Percentiles rank a stretch among this genome's conserved stretches.
Conservation (phyloP, 345 rosid genomes). For the Excoecaria cochinchinensis region DNA sequence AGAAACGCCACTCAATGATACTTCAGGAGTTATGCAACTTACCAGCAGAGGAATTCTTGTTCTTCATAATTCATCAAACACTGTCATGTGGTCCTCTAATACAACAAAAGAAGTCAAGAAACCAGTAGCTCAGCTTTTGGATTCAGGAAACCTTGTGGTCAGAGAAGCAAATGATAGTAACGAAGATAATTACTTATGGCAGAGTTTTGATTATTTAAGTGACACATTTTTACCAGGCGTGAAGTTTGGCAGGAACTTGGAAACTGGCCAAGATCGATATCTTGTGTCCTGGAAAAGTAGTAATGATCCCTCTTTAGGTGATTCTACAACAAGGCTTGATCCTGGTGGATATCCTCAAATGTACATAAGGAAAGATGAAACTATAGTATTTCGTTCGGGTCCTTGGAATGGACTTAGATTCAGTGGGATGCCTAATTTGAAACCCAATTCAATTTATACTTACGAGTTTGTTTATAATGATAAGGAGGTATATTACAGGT, state of each 20-base stretch:
- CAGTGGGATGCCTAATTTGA: conserved; percentile 27
- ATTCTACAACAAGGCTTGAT: conserved; percentile 20
- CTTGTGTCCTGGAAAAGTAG: conserved; percentile 22
- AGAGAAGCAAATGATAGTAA: conserved; percentile 17
- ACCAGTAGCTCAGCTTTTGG: conserved; percentile 25
- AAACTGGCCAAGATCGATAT: not conserved
- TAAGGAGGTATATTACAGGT: conserved; percentile 20
- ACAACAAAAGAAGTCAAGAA: not conserved
- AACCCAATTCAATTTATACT: not conserved
- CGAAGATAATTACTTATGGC: conserved; percentile 16
- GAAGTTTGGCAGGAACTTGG: conserved; percentile 15
- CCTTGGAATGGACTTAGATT: conserved; percentile 39
- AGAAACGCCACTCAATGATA: conserved; percentile 17
- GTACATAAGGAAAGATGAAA: conserved; percentile 5
- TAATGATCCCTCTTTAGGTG: conserved; percentile 32
- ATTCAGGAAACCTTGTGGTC: conserved; percentile 30
- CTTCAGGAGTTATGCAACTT: conserved; percentile 19
- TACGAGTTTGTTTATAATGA: conserved; percentile 19
- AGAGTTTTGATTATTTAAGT: conserved; percentile 18
- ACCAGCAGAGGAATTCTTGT: conserved; percentile 14
- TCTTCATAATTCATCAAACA: conserved; percentile 7
- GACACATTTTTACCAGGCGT: conserved; percentile 14
- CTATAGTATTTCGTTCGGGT: conserved; percentile 12
- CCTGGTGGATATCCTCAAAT: conserved; percentile 30
- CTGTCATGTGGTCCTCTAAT: conserved; percentile 6